Conservation (phyloP, 1,139 yeast species). For the Yamadazyma diddensiae region DNA sequence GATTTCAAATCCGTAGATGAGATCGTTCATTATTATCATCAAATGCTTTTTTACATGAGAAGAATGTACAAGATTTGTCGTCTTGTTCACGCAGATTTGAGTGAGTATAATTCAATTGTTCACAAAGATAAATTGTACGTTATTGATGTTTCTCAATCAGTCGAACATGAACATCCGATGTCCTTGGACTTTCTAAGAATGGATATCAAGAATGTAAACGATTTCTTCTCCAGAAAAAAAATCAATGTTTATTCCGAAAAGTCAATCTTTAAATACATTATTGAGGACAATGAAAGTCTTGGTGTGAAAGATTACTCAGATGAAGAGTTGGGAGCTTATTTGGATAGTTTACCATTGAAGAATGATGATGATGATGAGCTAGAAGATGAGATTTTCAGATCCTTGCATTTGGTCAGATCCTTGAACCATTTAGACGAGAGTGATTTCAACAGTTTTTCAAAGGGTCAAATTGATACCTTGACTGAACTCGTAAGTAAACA, state of each 20-base stretch:
- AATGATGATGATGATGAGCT: slow-evolving; percentile 52
- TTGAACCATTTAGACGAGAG: slow-evolving; percentile 78
- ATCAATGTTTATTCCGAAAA: slow-evolving; percentile 81
- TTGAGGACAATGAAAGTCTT: slow-evolving; percentile 36
- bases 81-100: slow-evolving; percentile 92
- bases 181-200: slow-evolving; percentile 89
- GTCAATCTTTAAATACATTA: slow-evolving; percentile 72
- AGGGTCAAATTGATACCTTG: slow-evolving; percentile 79
- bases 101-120: slow-evolving; percentile 90
- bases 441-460: slow-evolving; percentile 77
- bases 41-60: slow-evolving; percentile 81
- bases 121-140: slow-evolving; percentile 80
- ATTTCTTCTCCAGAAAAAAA: slow-evolving; percentile 69
- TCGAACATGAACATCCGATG: slow-evolving; percentile 98
- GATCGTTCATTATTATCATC: slow-evolving; percentile 65
- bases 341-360: slow-evolving; percentile 50
- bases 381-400: slow-evolving; percentile 82
- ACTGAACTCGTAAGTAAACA: slow-evolving; percentile 41
- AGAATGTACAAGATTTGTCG: slow-evolving; percentile 84
- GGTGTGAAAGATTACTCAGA: slow-evolving; percentile 40
- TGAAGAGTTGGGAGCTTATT: slow-evolving; percentile 32
- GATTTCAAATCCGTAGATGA: slow-evolving; percentile 64
- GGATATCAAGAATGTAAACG: slow-evolving; percentile 96
- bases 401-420: slow-evolving; percentile 77
- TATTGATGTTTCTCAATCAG: slow-evolving; percentile 96